Percentiles rank a stretch among this genome's conserved stretches.
phyloP scores from a whole-genome alignment of 2,329 filamentous ascomycete species.

The Penicillium palitans region DNA sequence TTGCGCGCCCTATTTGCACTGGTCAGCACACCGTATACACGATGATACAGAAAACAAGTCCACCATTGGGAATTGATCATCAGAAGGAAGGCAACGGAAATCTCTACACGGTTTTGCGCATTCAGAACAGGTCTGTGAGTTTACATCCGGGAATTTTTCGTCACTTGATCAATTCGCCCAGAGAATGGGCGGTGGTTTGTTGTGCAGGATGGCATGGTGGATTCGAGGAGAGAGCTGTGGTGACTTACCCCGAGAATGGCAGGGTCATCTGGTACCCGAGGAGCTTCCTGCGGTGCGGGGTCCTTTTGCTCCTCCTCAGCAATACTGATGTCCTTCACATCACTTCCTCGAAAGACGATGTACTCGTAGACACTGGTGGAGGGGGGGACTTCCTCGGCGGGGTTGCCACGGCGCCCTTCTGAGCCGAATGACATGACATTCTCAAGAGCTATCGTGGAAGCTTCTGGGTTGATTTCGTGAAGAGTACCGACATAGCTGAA shows the following conservation, averaged over 20 bases:
- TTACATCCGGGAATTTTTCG: conserved; percentile 99
- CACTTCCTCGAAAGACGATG: conserved; percentile 96
- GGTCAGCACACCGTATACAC: conserved; percentile 22
- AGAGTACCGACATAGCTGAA: conserved; percentile 88
- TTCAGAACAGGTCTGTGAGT: conserved; percentile 73
- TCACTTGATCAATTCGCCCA: conserved; percentile 43
- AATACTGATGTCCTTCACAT: conserved; percentile 96
- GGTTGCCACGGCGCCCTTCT: conserved; percentile 78
- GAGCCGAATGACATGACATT: conserved; percentile 94
- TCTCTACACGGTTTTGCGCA: conserved; percentile 95
- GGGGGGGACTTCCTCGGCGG: conserved; percentile 77
- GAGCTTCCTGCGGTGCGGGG: conserved; percentile 71
- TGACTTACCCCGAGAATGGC: conserved; percentile 93
- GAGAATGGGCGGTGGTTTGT: conserved; percentile 7
- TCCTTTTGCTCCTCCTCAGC: conserved; percentile 74
- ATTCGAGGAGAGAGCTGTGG: conserved; percentile 11
- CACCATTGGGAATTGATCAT: conserved; percentile 47
- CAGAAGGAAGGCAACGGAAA: conserved; percentile 99
- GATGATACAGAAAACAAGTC: conserved; percentile 1
- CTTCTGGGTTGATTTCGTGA: conserved; percentile 97
- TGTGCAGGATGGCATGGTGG: background rate
- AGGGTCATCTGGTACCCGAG: conserved; percentile 86
- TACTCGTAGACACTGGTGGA: conserved; percentile 94
- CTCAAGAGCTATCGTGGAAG: conserved; percentile 93
- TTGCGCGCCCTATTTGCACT: conserved; percentile 42